Evolutionary conservation across 768 basidiomycete genomes (phyloP), one percentile per base, ranked within the genome.

Genomic region (Mycena capillaripes): DNA sequence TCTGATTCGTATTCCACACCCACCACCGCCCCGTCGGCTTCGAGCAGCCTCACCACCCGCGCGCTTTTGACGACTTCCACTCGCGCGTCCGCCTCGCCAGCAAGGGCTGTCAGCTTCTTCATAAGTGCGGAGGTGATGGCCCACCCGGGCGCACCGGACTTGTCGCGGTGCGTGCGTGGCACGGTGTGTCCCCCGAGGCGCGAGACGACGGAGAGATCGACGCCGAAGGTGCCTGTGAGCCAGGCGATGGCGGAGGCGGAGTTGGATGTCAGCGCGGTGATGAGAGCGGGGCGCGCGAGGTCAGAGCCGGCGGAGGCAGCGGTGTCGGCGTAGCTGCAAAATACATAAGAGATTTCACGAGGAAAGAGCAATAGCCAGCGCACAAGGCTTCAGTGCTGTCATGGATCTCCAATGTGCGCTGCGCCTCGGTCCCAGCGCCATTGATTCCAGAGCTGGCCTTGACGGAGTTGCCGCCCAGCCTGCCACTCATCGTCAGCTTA

Each of bases 391-490:
- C 61, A 17, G 73, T 53, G 42, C 59, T 75, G 44, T 78, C 78
- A 21, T 62, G 27, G 11, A 78, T 76, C 7, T 71, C 58, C 8
- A 75, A 59, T 21, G 53, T 67, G n/a, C 57, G 62, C 73, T 80
- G 79, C 21, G 71, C 69, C 30, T 69, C 71, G 8, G 76, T 80
- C 14, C 68, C 71, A 12, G 78, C 79, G 40, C 78, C 79, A 55
- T 79, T 80, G 32, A 80, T 80, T 10, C 79, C 79, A n/a, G 79
- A 80, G 69, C 76, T 77, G 3, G 79, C 79, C 62, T 80, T 80
- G 16, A 80, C 75, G 21, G 77, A 78, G 64, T 79, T 79, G 42
- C 78, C 78, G 27, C 78, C 78, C 30, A 76, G 62, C 3, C 75
- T 78, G 48, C 5, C 2, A 27, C 19, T 27, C 1, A 14, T 32